phyloP scores from a whole-genome alignment of 2,329 filamentous ascomycete species.

The Dichotomopilus funicola region DNA sequence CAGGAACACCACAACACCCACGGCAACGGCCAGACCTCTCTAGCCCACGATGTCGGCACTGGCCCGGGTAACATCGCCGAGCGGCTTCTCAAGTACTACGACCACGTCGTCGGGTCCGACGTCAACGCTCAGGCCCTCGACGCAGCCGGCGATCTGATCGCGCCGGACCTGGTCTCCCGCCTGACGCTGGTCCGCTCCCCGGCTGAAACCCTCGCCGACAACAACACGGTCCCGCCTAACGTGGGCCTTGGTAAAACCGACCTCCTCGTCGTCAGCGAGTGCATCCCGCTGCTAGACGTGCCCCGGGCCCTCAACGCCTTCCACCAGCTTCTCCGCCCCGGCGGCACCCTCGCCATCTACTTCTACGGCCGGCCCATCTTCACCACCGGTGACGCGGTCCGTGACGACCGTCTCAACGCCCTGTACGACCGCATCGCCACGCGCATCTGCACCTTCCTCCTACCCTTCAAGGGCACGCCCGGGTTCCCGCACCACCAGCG shows the following conservation, averaged over 20 bases:
- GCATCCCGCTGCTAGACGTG: background rate
- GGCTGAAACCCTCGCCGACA: background rate
- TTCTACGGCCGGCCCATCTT: constrained; percentile 1
- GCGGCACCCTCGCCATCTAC: background rate
- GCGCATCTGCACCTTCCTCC: background rate
- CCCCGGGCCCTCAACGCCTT: background rate
- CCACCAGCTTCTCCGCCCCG: background rate
- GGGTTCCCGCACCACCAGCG: background rate
- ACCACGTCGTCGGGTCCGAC: background rate
- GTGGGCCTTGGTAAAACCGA: background rate
- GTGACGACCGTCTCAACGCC: background rate
- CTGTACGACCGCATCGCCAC: background rate
- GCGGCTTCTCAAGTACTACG: background rate
- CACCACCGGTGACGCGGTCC: background rate
- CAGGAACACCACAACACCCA: background rate
- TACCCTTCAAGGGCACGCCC: background rate
- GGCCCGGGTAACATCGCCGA: background rate
- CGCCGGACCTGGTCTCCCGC: background rate
- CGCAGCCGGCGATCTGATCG: background rate
- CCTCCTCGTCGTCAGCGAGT: background rate
- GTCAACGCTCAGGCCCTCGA: background rate
- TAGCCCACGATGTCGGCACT: background rate
- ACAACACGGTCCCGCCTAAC: background rate
- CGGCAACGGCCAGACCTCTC: background rate
- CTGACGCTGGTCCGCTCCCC: background rate